Conservation (phyloP, 805 yeast genomes). For the Candida andamanensis region DNA sequence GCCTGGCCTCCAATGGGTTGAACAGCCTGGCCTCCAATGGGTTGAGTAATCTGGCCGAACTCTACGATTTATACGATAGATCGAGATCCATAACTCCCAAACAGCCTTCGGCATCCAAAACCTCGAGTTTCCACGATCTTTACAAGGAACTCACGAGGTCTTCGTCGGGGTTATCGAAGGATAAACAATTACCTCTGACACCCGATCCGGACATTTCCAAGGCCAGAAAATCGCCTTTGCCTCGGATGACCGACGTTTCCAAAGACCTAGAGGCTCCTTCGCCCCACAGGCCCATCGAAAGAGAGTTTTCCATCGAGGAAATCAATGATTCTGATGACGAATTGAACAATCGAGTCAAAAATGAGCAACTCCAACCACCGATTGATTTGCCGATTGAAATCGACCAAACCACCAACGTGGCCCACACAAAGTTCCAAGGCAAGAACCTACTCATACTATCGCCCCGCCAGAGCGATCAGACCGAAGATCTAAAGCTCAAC, state of each 20-base stretch:
- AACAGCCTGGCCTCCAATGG: constrained; percentile 10
- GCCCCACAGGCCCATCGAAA: constrained; percentile 8
- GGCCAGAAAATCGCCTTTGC: neutral
- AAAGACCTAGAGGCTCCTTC: neutral
- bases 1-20: constrained; percentile 12
- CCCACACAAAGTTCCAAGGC: constrained; percentile 16
- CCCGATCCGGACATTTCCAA: constrained; percentile 4
- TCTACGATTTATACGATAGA: constrained; percentile 12
- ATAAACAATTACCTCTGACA: constrained; percentile 11
- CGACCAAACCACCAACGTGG: constrained; percentile 10
- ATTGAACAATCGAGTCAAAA: constrained; percentile 11
- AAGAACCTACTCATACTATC: constrained; percentile 34
- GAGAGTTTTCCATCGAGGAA: constrained; percentile 37
- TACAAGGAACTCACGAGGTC: constrained; percentile 8
- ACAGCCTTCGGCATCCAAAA: constrained; percentile 3
- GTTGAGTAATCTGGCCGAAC: constrained; percentile 10
- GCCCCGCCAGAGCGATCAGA: constrained; percentile 25
- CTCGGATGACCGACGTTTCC: neutral
- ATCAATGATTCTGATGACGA: constrained; percentile 38
- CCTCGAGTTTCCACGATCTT: constrained; percentile 5
- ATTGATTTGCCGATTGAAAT: constrained; percentile 5
- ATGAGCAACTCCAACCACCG: constrained; percentile 14
- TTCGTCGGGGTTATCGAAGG: constrained; percentile 9
- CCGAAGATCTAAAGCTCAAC: constrained; percentile 19
- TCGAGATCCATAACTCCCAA: constrained; percentile 12